Evolutionary conservation across 2,329 filamentous ascomycete genomes (phyloP).

Genomic region (Penicillium vulpinum): DNA sequence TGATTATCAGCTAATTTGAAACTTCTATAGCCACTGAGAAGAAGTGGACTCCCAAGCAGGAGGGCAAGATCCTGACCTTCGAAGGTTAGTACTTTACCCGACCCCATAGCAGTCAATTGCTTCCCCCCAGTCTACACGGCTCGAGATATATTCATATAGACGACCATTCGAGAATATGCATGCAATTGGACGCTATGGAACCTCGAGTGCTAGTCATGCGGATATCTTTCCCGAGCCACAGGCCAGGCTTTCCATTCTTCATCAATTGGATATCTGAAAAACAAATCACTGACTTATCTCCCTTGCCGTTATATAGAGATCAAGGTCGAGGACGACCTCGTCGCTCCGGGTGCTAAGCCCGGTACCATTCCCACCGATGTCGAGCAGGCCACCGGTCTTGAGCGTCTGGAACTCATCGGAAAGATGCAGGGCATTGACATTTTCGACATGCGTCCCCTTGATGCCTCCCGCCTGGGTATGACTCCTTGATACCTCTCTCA

Average conservation of each 20-base stretch:
- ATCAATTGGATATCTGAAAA: neutral
- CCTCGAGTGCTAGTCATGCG: conserved; percentile 13
- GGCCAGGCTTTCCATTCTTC: conserved; percentile 3
- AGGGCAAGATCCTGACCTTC: conserved; percentile 47
- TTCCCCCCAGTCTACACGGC: conserved; percentile 5
- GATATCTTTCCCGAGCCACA: conserved; percentile 11
- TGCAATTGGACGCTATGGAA: conserved; percentile 14
- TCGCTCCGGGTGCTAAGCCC: conserved; percentile 75
- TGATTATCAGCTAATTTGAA: conserved; percentile 26
- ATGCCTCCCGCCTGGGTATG: conserved; percentile 81
- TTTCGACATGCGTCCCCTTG: conserved; percentile 97
- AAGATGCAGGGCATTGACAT: conserved; percentile 99
- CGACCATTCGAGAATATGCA: neutral
- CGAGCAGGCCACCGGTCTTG: conserved; percentile 94
- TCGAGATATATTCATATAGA: neutral
- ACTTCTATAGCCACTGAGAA: conserved; percentile 34
- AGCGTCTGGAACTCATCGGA: conserved; percentile 97
- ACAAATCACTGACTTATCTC: conserved; percentile 24
- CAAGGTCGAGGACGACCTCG: conserved; percentile 75
- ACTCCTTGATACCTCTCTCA: conserved; percentile 21
- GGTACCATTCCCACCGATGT: conserved; percentile 90
- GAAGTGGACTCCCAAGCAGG: conserved; percentile 44
- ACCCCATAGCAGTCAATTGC: conserved; percentile 16
- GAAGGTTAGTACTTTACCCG: conserved; percentile 41
- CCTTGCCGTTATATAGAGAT: conserved; percentile 63